Evolutionary conservation across 2,329 filamentous ascomycete genomes (phyloP).

Genomic region (Aschersonia sp.): DNA sequence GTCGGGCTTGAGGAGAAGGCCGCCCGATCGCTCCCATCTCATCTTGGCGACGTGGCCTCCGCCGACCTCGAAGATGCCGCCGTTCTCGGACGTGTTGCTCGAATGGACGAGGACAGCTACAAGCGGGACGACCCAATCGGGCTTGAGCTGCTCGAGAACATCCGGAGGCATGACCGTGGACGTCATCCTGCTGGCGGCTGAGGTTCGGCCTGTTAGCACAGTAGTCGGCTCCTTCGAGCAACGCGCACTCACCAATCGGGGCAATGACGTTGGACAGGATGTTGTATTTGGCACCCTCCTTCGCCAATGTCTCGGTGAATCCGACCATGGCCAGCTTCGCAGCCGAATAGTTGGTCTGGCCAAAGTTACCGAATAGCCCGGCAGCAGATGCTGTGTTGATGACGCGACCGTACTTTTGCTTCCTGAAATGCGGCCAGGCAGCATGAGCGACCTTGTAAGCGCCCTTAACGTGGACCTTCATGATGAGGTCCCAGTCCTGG

Average conservation of each 20-base stretch:
- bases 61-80: conserved; percentile 84
- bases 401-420: conserved; percentile 93
- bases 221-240: neutral
- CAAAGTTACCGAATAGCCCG: conserved; percentile 89
- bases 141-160: conserved; percentile 69
- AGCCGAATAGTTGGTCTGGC: conserved; percentile 92
- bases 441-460: conserved; percentile 91
- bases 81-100: conserved; percentile 68
- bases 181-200: conserved; percentile 87
- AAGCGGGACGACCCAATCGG: conserved; percentile 88
- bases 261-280: conserved; percentile 91
- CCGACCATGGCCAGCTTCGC: conserved; percentile 92
- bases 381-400: conserved; percentile 97
- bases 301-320: conserved; percentile 94
- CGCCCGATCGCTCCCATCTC: conserved; percentile 85
- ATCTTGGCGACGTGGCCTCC: conserved; percentile 87
- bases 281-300: conserved; percentile 97
- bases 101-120: conserved; percentile 81
- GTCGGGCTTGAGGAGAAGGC: conserved; percentile 81
- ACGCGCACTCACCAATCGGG: conserved; percentile 46
- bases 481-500: conserved; percentile 89
- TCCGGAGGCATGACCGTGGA: conserved; percentile 93
- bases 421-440: conserved; percentile 94
- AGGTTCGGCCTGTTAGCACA: conserved; percentile 5
- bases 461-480: conserved; percentile 82